Percentiles rank a stretch among this genome's conserved stretches.
Conservation (phyloP, 176 grass and related monocot genomes). For the Eleusine indica region DNA sequence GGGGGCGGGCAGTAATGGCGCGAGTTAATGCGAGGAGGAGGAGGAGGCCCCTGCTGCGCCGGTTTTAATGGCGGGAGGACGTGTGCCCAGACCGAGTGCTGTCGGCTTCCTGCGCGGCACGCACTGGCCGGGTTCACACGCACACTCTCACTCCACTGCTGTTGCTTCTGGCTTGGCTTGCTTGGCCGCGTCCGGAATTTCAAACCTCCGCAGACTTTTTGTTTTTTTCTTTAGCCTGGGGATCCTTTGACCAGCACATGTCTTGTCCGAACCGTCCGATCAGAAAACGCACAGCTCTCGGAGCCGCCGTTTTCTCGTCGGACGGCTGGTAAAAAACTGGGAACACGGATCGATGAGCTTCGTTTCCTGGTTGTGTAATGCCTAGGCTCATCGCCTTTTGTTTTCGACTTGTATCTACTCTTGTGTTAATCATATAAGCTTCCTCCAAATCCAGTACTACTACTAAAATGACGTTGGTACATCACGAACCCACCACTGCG, state of each 20-base stretch:
- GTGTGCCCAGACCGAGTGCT: conserved; percentile 33
- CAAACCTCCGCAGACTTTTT: neutral
- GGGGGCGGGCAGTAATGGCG: conserved; percentile 53
- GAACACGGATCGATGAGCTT: neutral
- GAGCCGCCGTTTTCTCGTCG: conserved; percentile 54
- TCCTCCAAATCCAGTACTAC: too few relatives aligned
- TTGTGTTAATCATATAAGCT: too few relatives aligned
- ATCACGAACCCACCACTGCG: too few relatives aligned
- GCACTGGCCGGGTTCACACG: neutral
- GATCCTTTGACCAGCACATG: neutral
- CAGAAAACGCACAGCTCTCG: conserved; percentile 31
- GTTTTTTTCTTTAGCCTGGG: neutral
- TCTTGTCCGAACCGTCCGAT: conserved; percentile 43
- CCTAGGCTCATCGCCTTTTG: neutral
- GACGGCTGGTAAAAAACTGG: conserved; percentile 9
- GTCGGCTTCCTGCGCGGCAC: conserved; percentile 16
- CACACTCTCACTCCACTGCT: neutral
- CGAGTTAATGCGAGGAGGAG: conserved; percentile 43
- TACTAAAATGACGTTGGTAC: too few relatives aligned
- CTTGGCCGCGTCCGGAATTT: neutral
- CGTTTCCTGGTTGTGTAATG: neutral
- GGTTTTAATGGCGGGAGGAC: conserved; percentile 63
- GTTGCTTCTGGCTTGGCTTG: neutral
- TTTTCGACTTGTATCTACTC: neutral
- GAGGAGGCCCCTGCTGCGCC: conserved; percentile 5